Evolutionary conservation across 176 grass and related monocot species (phyloP).

Genomic region (Tillandsia leiboldiana): DNA sequence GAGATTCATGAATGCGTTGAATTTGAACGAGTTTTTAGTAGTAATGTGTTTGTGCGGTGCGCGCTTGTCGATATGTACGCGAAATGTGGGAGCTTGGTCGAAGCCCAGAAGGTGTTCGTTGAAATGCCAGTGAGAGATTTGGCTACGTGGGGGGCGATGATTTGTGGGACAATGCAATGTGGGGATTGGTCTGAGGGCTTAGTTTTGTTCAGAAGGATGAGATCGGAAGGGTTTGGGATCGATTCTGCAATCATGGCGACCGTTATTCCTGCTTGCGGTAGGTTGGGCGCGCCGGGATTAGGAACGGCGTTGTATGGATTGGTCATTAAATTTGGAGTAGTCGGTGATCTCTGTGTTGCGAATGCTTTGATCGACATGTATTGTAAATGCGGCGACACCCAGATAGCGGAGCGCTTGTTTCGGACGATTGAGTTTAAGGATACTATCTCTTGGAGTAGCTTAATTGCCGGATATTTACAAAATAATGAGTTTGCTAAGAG

Average conservation of each 20-base stretch:
- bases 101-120: constrained; percentile 42
- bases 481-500: constrained; percentile 22
- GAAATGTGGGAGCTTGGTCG: constrained; percentile 39
- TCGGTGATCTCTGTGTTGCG: constrained; percentile 26
- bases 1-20: constrained; percentile 15
- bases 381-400: constrained; percentile 32
- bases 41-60: constrained; percentile 42
- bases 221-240: constrained; percentile 18
- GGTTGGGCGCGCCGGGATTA: constrained; percentile 14
- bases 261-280: constrained; percentile 40
- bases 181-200: constrained; percentile 37
- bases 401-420: constrained; percentile 30
- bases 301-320: constrained; percentile 41
- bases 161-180: constrained; percentile 21
- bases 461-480: constrained; percentile 42
- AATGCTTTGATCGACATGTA: constrained; percentile 65
- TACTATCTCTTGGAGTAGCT: constrained; percentile 50
- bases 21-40: background rate
- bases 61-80: constrained; percentile 52
- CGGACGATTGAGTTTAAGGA: constrained; percentile 29
- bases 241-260: constrained; percentile 50
- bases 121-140: constrained; percentile 34
- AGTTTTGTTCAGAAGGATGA: constrained; percentile 25
- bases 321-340: constrained; percentile 19
- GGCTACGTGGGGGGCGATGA: constrained; percentile 40